A percentile compares a stretch with the other conserved stretches of the same genome.
Conservation (phyloP, 139 green algal species). For the Edaphochlamys debaryana region DNA sequence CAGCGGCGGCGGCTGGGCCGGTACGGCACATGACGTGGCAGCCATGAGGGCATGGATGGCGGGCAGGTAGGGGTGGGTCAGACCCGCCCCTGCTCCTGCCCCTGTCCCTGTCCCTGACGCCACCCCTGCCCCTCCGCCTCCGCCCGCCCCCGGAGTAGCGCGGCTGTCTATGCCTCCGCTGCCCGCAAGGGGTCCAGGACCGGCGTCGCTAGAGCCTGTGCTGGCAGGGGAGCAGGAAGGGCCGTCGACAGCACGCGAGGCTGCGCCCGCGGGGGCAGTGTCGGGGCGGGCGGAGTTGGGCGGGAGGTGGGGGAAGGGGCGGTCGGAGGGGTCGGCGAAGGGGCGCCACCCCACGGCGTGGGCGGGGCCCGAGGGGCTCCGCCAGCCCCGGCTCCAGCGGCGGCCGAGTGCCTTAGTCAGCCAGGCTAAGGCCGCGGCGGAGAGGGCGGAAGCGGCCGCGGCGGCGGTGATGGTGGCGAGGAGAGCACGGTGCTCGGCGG, state of each 20-base stretch:
- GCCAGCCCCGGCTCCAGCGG: no score
- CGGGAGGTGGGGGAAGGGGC: conserved; percentile 51
- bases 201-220: neutral
- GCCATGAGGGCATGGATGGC: conserved; percentile 15
- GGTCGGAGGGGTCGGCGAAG: conserved; percentile 52
- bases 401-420: no score
- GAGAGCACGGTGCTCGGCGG: no score
- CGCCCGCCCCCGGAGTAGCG: neutral
- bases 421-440: no score
- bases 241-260: no score
- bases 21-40: neutral
- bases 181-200: no score
- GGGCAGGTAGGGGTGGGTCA: neutral
- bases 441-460: no score
- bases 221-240: neutral
- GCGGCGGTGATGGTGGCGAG: no score
- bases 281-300: conserved; percentile 2
- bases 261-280: neutral
- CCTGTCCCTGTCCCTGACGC: neutral
- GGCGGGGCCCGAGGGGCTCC: no score
- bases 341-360: no score
- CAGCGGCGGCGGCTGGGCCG: conserved; percentile 1
- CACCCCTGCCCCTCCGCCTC: neutral
- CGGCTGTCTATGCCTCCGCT: no score
- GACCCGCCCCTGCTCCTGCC: neutral